A percentile compares a stretch with the other conserved stretches of the same genome.
Conservation (phyloP, 2,329 filamentous ascomycete genomes). For the Xylariaceae sp. region DNA sequence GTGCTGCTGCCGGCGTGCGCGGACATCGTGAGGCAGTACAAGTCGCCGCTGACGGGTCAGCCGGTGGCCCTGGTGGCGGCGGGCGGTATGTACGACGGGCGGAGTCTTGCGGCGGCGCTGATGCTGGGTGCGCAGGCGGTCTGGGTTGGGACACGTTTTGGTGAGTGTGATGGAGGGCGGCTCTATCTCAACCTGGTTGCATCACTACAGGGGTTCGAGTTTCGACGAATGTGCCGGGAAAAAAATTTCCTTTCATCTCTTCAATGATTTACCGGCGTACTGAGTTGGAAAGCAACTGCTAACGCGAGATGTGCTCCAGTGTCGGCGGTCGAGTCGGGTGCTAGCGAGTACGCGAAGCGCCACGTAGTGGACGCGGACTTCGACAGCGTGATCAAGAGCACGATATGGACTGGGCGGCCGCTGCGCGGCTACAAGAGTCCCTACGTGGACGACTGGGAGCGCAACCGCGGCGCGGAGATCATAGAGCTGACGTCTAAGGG, state of each 20-base stretch:
- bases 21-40: constrained; percentile 65
- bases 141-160: constrained; percentile 94
- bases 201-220: too few relatives aligned
- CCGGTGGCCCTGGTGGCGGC: constrained; percentile 88
- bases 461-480: constrained; percentile 81
- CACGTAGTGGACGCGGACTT: constrained; percentile 7
- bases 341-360: constrained; percentile 9
- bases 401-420: constrained; percentile 94
- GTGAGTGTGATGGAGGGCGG: too few relatives aligned
- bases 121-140: constrained; percentile 72
- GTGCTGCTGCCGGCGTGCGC: constrained; percentile 88
- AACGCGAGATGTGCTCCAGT: too few relatives aligned
- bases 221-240: too few relatives aligned
- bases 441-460: constrained; percentile 92
- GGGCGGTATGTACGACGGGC: constrained; percentile 86
- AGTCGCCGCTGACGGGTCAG: constrained; percentile 75
- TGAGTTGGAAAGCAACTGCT: too few relatives aligned
- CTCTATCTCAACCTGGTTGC: too few relatives aligned
- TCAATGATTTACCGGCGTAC: too few relatives aligned
- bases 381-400: constrained; percentile 53
- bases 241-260: too few relatives aligned
- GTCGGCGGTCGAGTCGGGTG: constrained; percentile 6
- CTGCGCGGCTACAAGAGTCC: constrained; percentile 85
- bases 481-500: constrained; percentile 85
- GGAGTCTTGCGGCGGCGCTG: constrained; percentile 81